Base-by-base conservation (phyloP, 2,329 filamentous ascomycete genomes). In the Chaetothyriales sp. region DNA sequence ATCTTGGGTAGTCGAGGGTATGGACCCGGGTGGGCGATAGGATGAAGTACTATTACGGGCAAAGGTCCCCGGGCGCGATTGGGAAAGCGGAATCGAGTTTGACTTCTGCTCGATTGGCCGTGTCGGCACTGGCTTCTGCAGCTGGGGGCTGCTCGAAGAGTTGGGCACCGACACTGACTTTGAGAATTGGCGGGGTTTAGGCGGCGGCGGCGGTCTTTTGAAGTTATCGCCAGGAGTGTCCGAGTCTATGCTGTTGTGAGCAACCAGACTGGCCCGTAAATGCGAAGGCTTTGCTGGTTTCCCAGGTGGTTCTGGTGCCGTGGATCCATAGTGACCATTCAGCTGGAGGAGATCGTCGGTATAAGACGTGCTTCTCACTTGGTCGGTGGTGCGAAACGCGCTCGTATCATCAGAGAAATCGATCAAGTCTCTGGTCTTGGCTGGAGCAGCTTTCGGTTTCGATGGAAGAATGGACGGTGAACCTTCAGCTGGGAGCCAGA, bases 251-350 rank as follows among this genome's bases (percentile, higher is more conserved):
- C 15, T 51, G 50, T n/a, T 52, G 12, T 50, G 45, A 18, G 10
- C 32, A 9, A 39, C 32, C 15, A 50, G 45, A 36, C 52, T 63
- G 9, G 64, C 60, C 2, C 32, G 15, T 42, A 71, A 56, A 39
- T 65, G 62, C 15, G 63, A 66, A 46, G 70, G 71, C 55, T 73
- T 73, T 10, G 64, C 65, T 25, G 71, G 71, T 54, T 68, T 68
- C 15, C 67, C 42, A 52, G 50, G 46, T 25, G 51, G 51, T 15
- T 39, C 32, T 10, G 32, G 32, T 15, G 32, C 32, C 10, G 32
- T 5, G 10, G 32, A 39, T 39, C 32, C 15, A 39, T 39, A 39
- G 49, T 56, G 57, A n/a, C 49, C 55, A 18, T 54, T 55, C 4
- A 57, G 50, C 20, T 54, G 48, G 10, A 46, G 49, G 51, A 58